These are phyloP conservation scores for Phytophthora pluvialis DNA, from an alignment of 352 stramenopile genomes.

Conservation along the genomic window DNA sequence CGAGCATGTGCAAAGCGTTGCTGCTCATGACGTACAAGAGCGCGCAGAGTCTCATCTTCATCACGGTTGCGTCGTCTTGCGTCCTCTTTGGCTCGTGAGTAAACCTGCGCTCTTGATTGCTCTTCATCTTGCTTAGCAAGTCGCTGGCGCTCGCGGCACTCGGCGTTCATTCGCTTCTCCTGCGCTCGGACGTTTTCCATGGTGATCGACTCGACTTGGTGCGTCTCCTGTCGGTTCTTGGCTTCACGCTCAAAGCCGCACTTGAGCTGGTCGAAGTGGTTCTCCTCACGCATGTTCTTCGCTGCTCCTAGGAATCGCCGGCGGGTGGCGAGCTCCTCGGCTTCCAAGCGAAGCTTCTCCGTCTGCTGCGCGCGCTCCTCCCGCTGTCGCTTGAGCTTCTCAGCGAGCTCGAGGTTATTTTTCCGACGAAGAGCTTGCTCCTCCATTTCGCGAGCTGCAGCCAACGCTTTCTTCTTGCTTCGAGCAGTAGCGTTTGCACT, in stretches of 20 bases:
- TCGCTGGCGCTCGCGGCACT: conserved; percentile 42
- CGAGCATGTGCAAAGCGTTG: conserved; percentile 62
- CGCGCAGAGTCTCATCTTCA: conserved; percentile 67
- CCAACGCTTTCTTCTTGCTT: conserved; percentile 62
- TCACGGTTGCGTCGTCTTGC: conserved; percentile 44
- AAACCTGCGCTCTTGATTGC: conserved; percentile 24
- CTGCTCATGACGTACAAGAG: conserved; percentile 69
- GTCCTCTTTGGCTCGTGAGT: conserved; percentile 48
- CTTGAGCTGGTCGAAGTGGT: conserved; percentile 79
- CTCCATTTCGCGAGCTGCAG: conserved; percentile 58
- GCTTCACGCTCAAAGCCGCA: conserved; percentile 69
- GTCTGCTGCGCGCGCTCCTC: conserved; percentile 54
- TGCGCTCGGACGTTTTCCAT: conserved; percentile 52
- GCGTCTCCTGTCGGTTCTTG: conserved; percentile 51
- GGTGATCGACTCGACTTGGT: conserved; percentile 50
- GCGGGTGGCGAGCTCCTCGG: conserved; percentile 74
- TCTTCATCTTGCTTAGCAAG: conserved; percentile 28
- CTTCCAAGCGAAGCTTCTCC: conserved; percentile 57
- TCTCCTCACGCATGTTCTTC: conserved; percentile 85
- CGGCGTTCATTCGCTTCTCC: conserved; percentile 47
- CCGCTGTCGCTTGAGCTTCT: conserved; percentile 73
- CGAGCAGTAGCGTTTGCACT: conserved; percentile 62
- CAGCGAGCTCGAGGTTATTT: conserved; percentile 76
- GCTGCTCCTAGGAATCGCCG: conserved; percentile 86
- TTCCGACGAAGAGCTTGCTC: conserved; percentile 63